Evolutionary conservation across 345 rosid species (phyloP), one percentile per base, ranked within the genome.

Genomic region (Camelina hispida): DNA sequence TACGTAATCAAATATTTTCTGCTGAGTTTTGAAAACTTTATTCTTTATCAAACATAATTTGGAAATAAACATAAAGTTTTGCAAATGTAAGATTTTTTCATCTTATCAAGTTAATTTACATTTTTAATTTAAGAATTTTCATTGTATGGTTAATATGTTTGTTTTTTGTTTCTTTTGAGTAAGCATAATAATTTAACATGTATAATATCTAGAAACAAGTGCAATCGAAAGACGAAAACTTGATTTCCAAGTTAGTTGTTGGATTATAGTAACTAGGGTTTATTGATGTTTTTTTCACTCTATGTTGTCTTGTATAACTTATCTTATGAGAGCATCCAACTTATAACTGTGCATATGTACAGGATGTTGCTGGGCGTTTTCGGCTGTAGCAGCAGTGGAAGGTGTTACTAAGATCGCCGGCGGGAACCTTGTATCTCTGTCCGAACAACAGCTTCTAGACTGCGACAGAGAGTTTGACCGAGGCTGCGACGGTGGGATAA

Each of bases 351-450:
- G 9, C 38, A 40, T 32, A 20, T 61, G 7, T 30, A 12, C 48
- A 79, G 83, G 83, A 32, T 51, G 82, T 77, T 88, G 93, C 51
- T 87, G 89, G 91, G 93, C 91, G 51, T 88, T 85, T 70, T 84
- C 91, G 2, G 82, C 91, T 0, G 86, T 87, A 59, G 91, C 88
- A 62, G 91, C 88, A 47, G 80, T 77, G 46, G 80, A 77, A 63
- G 80, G 80, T 35, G 66, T 77, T 52, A 2, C 43, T 55, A 77
- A 70, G 61, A 77, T 77, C 66, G 37, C 76, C 9, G n/a, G 30
- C 8, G 57, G 71, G 37, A 77, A 62, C 2, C 80, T 77, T 28
- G 10, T 69, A 17, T 70, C 76, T 62, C 44, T 77, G 14, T 77
- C 80, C 47, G 71, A 77, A 37, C 80, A 77, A 47, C 75, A 77